Evolutionary conservation across 176 grass and related monocot species (phyloP).

Genomic region (Rhipidocladum racemiflorum): DNA sequence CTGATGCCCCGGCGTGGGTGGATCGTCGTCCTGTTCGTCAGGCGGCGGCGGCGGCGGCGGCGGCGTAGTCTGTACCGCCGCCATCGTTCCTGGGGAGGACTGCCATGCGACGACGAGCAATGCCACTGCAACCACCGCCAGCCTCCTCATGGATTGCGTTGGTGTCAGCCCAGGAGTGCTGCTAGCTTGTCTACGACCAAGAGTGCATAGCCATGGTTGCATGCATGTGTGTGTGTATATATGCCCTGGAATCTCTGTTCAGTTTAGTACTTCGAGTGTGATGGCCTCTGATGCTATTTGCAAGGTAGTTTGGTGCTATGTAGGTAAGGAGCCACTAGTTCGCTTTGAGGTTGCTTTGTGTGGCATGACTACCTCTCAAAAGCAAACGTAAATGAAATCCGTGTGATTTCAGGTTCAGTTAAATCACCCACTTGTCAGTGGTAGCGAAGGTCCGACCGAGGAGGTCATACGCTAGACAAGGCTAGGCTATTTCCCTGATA

Average conservation of each 20-base stretch:
- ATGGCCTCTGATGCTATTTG: background rate
- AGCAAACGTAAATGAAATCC: background rate
- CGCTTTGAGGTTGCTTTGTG: conserved; percentile 20
- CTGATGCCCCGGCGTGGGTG: background rate
- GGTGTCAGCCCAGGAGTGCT: no score
- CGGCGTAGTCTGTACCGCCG: background rate
- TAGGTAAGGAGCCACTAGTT: conserved; percentile 1
- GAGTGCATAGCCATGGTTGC: background rate
- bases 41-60: background rate
- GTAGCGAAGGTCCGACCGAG: no score
- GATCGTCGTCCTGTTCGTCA: background rate
- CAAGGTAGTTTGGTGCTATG: conserved; percentile 31
- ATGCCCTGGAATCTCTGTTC: background rate
- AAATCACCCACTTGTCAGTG: background rate
- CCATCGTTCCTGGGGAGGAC: background rate
- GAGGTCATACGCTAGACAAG: background rate
- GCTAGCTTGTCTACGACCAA: background rate
- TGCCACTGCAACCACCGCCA: background rate
- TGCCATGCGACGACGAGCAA: conserved; percentile 22
- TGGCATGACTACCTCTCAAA: conserved; percentile 4
- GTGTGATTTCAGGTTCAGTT: background rate
- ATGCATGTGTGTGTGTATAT: background rate
- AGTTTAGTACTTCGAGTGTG: background rate
- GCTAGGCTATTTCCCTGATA: no score
- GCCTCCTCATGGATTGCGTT: background rate